Percentiles rank a stretch among this genome's conserved stretches.
phyloP scores from a whole-genome alignment of 179 eudicot genomes.

The Beta corolliflora region DNA sequence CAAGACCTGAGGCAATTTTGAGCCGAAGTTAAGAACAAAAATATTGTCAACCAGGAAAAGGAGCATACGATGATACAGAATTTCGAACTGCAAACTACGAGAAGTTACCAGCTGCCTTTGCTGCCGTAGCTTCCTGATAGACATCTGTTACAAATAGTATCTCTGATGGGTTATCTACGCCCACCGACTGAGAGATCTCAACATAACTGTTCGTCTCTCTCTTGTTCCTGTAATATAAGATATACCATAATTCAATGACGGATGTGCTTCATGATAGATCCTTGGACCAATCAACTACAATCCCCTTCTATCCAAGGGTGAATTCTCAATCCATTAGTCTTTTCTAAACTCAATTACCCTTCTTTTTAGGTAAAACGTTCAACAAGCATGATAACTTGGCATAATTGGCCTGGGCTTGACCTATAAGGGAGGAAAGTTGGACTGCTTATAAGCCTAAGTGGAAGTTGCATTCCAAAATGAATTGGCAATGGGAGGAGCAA shows the following conservation, averaged over 20 bases:
- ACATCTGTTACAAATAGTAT: conserved; percentile 86
- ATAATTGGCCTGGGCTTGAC: too few relatives aligned
- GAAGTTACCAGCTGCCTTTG: conserved; percentile 81
- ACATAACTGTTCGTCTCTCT: conserved; percentile 76
- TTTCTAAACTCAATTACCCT: neutral
- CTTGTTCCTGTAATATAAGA: conserved; percentile 57
- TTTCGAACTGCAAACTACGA: neutral
- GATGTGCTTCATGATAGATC: neutral
- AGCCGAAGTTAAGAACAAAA: neutral
- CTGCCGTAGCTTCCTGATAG: conserved; percentile 90
- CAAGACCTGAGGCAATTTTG: conserved; percentile 64
- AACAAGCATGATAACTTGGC: too few relatives aligned
- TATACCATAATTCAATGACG: neutral
- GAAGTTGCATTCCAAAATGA: too few relatives aligned
- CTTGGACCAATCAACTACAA: neutral
- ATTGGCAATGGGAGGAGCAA: too few relatives aligned
- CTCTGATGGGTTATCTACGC: conserved; percentile 78
- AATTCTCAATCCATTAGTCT: neutral
- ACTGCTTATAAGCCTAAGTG: too few relatives aligned
- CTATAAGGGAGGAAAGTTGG: too few relatives aligned
- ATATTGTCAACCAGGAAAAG: neutral
- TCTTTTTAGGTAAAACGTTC: neutral
- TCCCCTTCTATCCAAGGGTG: neutral
- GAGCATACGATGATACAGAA: neutral
- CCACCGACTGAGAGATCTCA: conserved; percentile 71